Base-by-base conservation (phyloP, 306 rosid genomes). In the Vicia sativa region DNA sequence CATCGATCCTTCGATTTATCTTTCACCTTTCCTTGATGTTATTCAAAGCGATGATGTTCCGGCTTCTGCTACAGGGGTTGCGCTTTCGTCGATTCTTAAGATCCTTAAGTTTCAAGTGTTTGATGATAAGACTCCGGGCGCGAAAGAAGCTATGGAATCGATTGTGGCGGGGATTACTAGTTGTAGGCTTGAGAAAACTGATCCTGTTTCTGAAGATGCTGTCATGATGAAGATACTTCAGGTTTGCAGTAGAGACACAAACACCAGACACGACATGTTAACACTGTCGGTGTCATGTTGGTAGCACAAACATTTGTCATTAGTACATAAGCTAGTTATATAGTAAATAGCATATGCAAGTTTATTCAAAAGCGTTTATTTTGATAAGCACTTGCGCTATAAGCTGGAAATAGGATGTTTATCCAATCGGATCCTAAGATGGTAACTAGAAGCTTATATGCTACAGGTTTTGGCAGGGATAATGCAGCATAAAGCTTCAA, bases 151-250 rank as follows among this genome's bases (percentile, higher is more conserved):
- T 11, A 78, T 90, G 7, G 80, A 80, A 19, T 43, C 82, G 0
- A 42, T 93, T 1, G 92, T 87, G 0, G 9, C 64, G 0, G 89
- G 88, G 45, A 86, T 92, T 39, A 75, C 90, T 9, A 72, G 61
- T 6, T 89, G 98, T 65, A 75, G 96, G 60, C 80, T 93, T 0
- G 99, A 90, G 71, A 86, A 89, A 70, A 88, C 95, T 0, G 92
- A 93, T 23, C 73, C 89, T 0, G 75, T 59, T 5, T 72, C 81
- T 0, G 99, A 93, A 62, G 99, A 88, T 7, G 95, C 87, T 0
- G 88, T 93, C 35, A 82, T 93, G 99, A 85, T 90, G 92, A 87
- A 81, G 81, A 86, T 93, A 13, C 73, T 90, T 0, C 96, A 83
- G 66, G 85, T 59, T 6, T 34, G 65, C 3, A 25, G 28, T 25